Base-by-base conservation (phyloP, 2,329 filamentous ascomycete genomes). In the Drechslerella coelobrocha region DNA sequence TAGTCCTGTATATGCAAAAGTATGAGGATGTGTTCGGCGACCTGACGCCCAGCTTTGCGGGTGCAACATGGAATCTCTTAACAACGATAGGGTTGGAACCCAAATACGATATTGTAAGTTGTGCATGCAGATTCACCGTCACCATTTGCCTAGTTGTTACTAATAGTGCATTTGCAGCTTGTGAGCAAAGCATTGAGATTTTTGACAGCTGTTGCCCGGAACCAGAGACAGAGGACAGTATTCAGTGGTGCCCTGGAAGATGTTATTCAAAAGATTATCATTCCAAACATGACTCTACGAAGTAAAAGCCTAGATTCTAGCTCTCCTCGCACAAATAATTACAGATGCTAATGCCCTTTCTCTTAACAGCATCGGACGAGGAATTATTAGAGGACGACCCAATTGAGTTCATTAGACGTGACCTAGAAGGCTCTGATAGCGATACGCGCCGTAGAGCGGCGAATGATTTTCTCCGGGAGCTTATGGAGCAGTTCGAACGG, bases 321-420 rank as follows among this genome's bases (percentile, higher is more conserved):
- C 50, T 41, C 6, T 21, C 17, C 27, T 17, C 17, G 12, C 14
- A 19, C 9, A 17, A 24, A 1, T 51, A 37, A n/a, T 17, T 52
- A 41, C n/a, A n/a, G n/a, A n/a, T n/a, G n/a, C n/a, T n/a, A n/a
- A n/a, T n/a, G n/a, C n/a, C n/a, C n/a, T n/a, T n/a, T n/a, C n/a
- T n/a, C n/a, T n/a, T n/a, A 14, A 37, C 53, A 74, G 94, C 97
- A 76, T 94, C 92, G 0, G 95, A 99, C 74, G 85, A 96, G 60
- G 94, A 99, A 78, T 84, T 96, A 74, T 97, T 99, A 75, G 94
- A 99, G 78, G 95, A 99, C 78, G 95, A 99, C 81, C 94, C 94
- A 0, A 99, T 99, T 74, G 94, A 99, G 79, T 99, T 96, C 78
- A 99, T 99, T 77, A 86, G 94, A 73, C 86, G 92, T 76, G 94